Evolutionary conservation across 768 basidiomycete species (phyloP).

Genomic region (Hygrocybe coccinea): DNA sequence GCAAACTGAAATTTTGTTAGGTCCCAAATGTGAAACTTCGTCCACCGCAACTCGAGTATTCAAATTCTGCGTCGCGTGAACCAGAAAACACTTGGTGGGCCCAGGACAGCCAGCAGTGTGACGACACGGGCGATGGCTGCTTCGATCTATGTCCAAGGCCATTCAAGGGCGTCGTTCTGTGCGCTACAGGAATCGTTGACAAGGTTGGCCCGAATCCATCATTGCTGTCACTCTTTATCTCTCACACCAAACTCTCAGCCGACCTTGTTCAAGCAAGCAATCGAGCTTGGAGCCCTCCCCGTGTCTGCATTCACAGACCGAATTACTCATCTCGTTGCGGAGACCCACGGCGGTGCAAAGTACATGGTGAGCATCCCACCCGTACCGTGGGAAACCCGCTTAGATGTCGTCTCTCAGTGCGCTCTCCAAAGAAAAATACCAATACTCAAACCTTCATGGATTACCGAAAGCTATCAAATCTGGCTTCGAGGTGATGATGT

Average conservation of each 20-base stretch:
- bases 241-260: conserved; percentile 38
- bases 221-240: too few species aligned
- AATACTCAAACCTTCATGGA: conserved; percentile 75
- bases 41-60: conserved; percentile 44
- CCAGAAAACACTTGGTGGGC: conserved; percentile 37
- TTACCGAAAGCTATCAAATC: conserved; percentile 59
- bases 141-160: conserved; percentile 58
- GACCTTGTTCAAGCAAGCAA: conserved; percentile 66
- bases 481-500: conserved; percentile 84
- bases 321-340: conserved; percentile 85
- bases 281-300: conserved; percentile 72
- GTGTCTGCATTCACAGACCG: conserved; percentile 72
- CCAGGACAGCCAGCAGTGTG: conserved; percentile 46
- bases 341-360: conserved; percentile 77
- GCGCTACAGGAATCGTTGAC: conserved; percentile 73
- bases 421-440: conserved; percentile 78
- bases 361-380: conserved; percentile 56
- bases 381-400: not conserved
- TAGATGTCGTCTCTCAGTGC: conserved; percentile 49
- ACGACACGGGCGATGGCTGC: conserved; percentile 35
- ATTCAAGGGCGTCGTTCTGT: conserved; percentile 59
- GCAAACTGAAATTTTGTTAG: conserved; percentile 30
- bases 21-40: conserved; percentile 81
- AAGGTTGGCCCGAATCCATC: conserved; percentile 41
- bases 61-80: conserved; percentile 26